Conservation (phyloP, 208 protist genomes). For the Wallacemonas sp. region DNA sequence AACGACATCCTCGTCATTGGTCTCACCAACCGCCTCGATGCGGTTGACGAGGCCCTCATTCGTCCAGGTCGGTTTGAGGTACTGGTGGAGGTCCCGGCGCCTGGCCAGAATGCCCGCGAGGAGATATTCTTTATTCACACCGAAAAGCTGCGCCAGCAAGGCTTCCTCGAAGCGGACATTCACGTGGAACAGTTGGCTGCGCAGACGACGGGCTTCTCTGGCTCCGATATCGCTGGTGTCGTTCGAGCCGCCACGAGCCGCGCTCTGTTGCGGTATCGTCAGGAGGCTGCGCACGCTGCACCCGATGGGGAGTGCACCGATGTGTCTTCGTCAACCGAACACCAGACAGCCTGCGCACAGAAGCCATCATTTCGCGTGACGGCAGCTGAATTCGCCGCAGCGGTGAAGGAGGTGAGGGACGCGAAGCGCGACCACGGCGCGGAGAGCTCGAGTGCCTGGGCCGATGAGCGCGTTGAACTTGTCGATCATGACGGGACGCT, state of each 20-base stretch:
- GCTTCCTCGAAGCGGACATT: conserved; percentile 88
- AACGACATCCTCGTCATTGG: conserved; percentile 95
- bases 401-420: conserved; percentile 41
- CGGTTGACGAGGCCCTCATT: conserved; percentile 92
- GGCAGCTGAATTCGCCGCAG: conserved; percentile 23
- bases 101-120: conserved; percentile 72
- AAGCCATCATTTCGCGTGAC: not conserved
- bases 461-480: conserved; percentile 10
- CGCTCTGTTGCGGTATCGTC: conserved; percentile 66
- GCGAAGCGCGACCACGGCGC: conserved; percentile 33
- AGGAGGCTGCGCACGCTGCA: conserved; percentile 5
- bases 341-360: not conserved
- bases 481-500: conserved; percentile 63
- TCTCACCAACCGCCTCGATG: conserved; percentile 91
- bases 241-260: conserved; percentile 82
- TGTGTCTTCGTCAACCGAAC: not conserved
- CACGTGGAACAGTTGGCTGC: conserved; percentile 89
- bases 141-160: conserved; percentile 75
- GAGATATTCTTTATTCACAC: conserved; percentile 94
- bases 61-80: conserved; percentile 94
- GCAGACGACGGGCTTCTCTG: conserved; percentile 97
- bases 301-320: not conserved
- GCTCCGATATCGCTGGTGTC: conserved; percentile 92
- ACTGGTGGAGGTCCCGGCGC: conserved; percentile 86
- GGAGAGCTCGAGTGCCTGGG: not conserved